phyloP scores from a whole-genome alignment of 441 rosid genomes.

The Erodium chrysanthum region DNA sequence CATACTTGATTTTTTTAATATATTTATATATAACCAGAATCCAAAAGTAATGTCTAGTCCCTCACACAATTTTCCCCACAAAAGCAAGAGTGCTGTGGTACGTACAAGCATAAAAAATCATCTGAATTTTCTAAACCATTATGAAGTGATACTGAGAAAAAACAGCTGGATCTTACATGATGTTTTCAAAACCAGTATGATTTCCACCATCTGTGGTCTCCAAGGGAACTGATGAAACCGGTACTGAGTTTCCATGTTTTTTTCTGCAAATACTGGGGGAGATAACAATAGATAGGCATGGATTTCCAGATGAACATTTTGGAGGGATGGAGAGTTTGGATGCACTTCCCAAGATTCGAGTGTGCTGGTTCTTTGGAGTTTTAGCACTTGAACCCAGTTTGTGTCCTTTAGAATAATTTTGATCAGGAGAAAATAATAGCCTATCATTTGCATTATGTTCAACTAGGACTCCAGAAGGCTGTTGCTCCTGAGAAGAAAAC shows the following conservation, averaged over 20 bases:
- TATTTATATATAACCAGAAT: no score
- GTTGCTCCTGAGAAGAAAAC: constrained; percentile 31
- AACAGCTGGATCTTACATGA: constrained; percentile 41
- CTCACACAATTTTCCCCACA: neutral
- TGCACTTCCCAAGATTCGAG: constrained; percentile 29
- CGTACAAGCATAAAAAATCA: neutral
- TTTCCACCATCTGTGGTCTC: constrained; percentile 32
- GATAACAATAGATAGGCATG: constrained; percentile 30
- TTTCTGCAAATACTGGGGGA: constrained; percentile 45
- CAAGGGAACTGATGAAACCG: constrained; percentile 30
- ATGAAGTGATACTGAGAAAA: constrained; percentile 2
- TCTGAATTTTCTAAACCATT: neutral
- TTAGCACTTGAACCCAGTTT: constrained; percentile 27
- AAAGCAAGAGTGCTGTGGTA: neutral
- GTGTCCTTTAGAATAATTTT: constrained; percentile 33
- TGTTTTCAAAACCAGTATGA: constrained; percentile 40
- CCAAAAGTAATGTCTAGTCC: no score
- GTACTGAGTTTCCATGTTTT: constrained; percentile 29
- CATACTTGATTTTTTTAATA: no score
- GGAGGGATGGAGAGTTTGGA: constrained; percentile 35
- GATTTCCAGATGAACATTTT: constrained; percentile 44
- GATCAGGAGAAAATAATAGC: constrained; percentile 56
- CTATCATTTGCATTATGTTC: constrained; percentile 47
- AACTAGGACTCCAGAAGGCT: constrained; percentile 38
- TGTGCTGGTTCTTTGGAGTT: constrained; percentile 44